Conservation (phyloP, 1,284 basidiomycete species). For the Ustilago bromivora region DNA sequence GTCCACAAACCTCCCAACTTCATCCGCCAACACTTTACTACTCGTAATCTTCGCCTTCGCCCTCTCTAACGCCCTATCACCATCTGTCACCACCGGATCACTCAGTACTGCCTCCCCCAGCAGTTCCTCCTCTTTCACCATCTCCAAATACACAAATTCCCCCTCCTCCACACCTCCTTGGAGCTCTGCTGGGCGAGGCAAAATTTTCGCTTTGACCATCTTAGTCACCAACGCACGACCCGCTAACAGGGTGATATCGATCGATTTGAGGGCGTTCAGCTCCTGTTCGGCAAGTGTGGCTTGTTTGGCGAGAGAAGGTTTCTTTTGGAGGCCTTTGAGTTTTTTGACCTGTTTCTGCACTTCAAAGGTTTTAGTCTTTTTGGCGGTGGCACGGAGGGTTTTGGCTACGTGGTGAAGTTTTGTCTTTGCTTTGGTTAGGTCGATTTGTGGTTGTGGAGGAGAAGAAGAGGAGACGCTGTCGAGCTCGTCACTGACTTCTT, state of each 20-base stretch:
- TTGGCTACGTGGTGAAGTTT: constrained; percentile 76
- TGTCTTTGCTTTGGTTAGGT: constrained; percentile 29
- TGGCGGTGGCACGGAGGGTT: constrained; percentile 79
- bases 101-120: constrained; percentile 56
- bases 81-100: constrained; percentile 10
- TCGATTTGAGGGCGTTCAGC: constrained; percentile 78
- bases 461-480: background rate
- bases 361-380: constrained; percentile 85
- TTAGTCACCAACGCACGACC: constrained; percentile 53
- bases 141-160: constrained; percentile 15
- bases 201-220: constrained; percentile 57
- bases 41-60: constrained; percentile 81
- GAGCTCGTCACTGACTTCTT: background rate
- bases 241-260: constrained; percentile 47
- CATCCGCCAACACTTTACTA: constrained; percentile 79
- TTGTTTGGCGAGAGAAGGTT: constrained; percentile 62
- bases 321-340: constrained; percentile 76
- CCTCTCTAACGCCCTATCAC: constrained; percentile 73
- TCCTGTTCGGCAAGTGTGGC: constrained; percentile 73
- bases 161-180: constrained; percentile 2
- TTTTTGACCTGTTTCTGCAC: constrained; percentile 85
- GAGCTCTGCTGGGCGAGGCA: constrained; percentile 29
- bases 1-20: constrained; percentile 74
- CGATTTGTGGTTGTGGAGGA: constrained; percentile 5
- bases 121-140: constrained; percentile 55